phyloP scores from a whole-genome alignment of 139 green algal species.

The Chlorella sorokiniana region DNA sequence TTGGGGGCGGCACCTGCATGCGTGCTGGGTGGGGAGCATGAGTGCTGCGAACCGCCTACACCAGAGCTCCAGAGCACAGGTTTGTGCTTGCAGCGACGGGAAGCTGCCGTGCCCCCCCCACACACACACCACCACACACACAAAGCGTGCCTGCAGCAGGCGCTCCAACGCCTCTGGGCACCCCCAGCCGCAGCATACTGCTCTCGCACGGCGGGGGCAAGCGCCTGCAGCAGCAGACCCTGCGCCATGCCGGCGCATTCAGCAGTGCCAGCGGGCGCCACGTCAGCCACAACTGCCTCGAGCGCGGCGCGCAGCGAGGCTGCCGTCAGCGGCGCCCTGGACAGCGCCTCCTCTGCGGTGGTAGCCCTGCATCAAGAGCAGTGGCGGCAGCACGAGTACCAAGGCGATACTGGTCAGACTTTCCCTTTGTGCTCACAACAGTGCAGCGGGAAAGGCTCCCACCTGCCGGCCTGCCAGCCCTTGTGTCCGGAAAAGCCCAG shows the following conservation, averaged over 20 bases:
- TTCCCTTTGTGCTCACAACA: background rate
- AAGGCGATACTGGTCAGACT: background rate
- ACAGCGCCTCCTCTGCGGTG: constrained; percentile 31
- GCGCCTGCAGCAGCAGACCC: constrained; percentile 52
- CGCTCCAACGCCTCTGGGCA: background rate
- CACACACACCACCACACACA: too few species aligned
- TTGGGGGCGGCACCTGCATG: constrained; percentile 1
- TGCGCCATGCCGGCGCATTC: constrained; percentile 14
- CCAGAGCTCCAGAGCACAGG: too few species aligned
- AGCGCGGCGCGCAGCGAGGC: constrained; percentile 14
- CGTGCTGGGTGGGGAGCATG: too few species aligned
- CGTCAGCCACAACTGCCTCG: background rate
- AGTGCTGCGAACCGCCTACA: too few species aligned
- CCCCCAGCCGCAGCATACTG: background rate
- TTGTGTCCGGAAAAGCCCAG: background rate
- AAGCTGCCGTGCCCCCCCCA: too few species aligned
- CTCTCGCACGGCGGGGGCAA: constrained; percentile 23
- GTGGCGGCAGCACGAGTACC: too few species aligned
- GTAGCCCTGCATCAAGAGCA: background rate
- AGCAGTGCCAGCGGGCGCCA: background rate
- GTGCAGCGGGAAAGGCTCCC: background rate
- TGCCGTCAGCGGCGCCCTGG: background rate
- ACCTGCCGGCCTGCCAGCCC: background rate
- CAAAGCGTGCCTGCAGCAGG: constrained; percentile 20
- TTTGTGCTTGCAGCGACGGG: too few species aligned